Evolutionary conservation across 495 filamentous ascomycete species (phyloP), one percentile per base, ranked within the genome.

Genomic region (Xylaria venustula): DNA sequence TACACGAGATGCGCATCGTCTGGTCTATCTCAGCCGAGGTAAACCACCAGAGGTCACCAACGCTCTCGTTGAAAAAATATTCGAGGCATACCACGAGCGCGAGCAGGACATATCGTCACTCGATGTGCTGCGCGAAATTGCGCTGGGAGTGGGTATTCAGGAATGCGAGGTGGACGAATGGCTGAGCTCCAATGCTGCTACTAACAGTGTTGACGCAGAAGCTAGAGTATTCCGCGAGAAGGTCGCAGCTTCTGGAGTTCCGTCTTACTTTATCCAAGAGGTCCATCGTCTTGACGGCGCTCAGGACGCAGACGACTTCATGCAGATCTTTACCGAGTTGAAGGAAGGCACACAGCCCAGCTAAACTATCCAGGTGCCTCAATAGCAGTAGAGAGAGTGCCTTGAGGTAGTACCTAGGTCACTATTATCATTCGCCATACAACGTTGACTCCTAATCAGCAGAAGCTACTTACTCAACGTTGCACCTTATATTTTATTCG

Each of bases 61-160:
- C 20, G 49, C 17, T 19, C 49, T 52, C 15, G 49, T 37, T 8
- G 49, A 40, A 32, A 52, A 14, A 17, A 52, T 52, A 37, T 52
- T 52, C 12, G 20, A 37, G 20, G 49, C 49, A 3, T 52, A 52
- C 20, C 49, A 52, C 11, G 32, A 52, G 32, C 49, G 20, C 23
- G 53, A 55, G 23, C 42, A 45, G 28, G 53, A 55, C 36, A 55
- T 55, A 11, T 52, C 49, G 14, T 52, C 49, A 17, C 20, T 52
- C 19, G 49, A 52, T 9, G 32, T 36, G 15, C 19, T 52, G 11
- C 14, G 32, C 12, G 49, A 52, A 14, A 52, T 37, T n/a, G 49
- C 49, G 32, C 49, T 52, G 9, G 49, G 25, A 52, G 32, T 14
- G 1, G 49, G 49, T 11, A 6, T 50, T 17, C 25, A 50, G 4